Evolutionary conservation across 1,284 basidiomycete genomes (phyloP).

Genomic region (Neonothopanus nambi): DNA sequence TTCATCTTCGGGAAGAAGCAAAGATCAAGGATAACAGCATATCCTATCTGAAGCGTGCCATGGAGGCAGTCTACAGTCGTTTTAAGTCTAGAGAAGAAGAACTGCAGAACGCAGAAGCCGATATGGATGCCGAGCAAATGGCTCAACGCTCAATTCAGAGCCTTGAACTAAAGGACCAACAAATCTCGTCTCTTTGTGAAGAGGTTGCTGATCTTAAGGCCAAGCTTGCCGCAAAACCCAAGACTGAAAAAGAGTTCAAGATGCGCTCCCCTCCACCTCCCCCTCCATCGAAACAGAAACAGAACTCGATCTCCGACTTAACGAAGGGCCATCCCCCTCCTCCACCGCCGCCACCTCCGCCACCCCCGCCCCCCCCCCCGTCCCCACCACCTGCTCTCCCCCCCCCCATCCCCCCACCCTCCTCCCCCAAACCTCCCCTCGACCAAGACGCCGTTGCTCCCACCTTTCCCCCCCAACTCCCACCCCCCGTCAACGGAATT

Average conservation of each 20-base stretch:
- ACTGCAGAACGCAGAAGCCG: constrained; percentile 48
- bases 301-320: not conserved
- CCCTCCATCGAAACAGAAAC: constrained; percentile 40
- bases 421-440: not conserved
- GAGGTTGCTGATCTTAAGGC: constrained; percentile 57
- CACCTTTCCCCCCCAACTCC: not conserved
- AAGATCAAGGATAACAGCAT: constrained; percentile 72
- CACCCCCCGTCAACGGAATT: not conserved
- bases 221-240: constrained; percentile 52
- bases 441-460: too few species aligned
- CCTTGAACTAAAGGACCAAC: constrained; percentile 69
- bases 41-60: constrained; percentile 75
- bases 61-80: constrained; percentile 83
- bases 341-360: constrained; percentile 13
- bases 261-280: constrained; percentile 65
- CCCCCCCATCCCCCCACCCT: constrained; percentile 1
- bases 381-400: not conserved
- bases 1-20: constrained; percentile 51
- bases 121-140: constrained; percentile 72
- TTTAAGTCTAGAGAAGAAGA: constrained; percentile 56
- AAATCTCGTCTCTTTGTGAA: constrained; percentile 53
- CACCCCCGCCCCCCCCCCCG: not conserved
- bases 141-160: constrained; percentile 71
- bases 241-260: constrained; percentile 74
- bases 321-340: constrained; percentile 1